Base-by-base conservation (phyloP, 495 filamentous ascomycete genomes). In the Terfezia claveryi region DNA sequence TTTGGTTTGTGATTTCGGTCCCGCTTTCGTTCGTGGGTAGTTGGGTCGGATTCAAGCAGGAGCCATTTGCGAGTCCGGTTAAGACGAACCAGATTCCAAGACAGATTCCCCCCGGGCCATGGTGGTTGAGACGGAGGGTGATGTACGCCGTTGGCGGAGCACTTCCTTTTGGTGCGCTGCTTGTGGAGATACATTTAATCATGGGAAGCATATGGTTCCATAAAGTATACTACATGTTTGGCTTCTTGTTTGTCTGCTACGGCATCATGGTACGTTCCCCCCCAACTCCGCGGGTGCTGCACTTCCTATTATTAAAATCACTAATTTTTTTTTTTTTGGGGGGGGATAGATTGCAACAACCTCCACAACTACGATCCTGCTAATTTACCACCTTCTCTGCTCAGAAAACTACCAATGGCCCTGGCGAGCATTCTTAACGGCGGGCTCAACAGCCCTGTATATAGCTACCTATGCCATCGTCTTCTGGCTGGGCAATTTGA, bases 181-280 rank as follows among this genome's bases (percentile, higher is more conserved):
- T 93, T 58, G 86, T 96, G 44, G 92, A 98, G 68, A 79, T 98
- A 12, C 94, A 91, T 75, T 94, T 94, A 69, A 94, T 98, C 70
- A 91, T 95, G 84, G 88, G 80, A 69, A 87, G 82, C 10, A 85
- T 98, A 64, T 98, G 91, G 91, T 88, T 87, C 68, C 84, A 79
- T 73, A 89, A 89, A 72, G 85, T 98, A 55, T 98, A 98, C 73
- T 98, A 98, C 73, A 98, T 98, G 91, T 98, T 98, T 61, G 91
- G 91, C 36, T 98, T 98, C 74, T 74, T 98, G 41, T 98, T 98
- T 73, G 71, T 98, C 53, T 94, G 87, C 75, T 98, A 92, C 68
- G 89, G 83, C 14, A 77, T 98, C 59, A 95, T 96, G 87, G 63
- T 65, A 44, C 17, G 55, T 58, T 41, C 37, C n/a, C 6, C 16